Percentiles rank a stretch among this genome's conserved stretches.
Evolutionary conservation across 2,329 filamentous ascomycete genomes (phyloP).

Genomic region (Pseudogymnoascus sp.): DNA sequence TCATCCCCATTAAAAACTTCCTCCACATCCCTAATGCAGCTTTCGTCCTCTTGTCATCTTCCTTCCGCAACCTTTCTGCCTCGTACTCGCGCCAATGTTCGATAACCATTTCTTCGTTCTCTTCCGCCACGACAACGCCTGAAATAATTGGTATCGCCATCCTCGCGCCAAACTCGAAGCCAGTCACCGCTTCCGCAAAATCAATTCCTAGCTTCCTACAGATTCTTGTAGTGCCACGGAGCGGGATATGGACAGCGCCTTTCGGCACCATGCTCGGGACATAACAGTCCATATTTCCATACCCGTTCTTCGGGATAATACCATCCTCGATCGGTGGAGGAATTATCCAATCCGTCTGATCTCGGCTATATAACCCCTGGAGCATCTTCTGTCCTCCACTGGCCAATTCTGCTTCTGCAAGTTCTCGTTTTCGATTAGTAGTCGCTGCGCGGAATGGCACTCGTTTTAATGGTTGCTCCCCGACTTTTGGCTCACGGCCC

Average conservation of each 20-base stretch:
- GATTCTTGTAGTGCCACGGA: slow-evolving; percentile 66
- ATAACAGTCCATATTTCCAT: slow-evolving; percentile 95
- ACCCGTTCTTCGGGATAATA: slow-evolving; percentile 85
- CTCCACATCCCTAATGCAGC: slow-evolving; percentile 70
- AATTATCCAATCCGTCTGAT: slow-evolving; percentile 94
- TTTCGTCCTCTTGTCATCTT: slow-evolving; percentile 75
- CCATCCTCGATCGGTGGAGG: slow-evolving; percentile 78
- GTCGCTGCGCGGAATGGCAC: slow-evolving; percentile 91
- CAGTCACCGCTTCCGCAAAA: slow-evolving; percentile 88
- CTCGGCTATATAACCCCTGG: slow-evolving; percentile 74
- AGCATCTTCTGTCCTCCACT: slow-evolving; percentile 70
- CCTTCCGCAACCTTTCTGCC: slow-evolving; percentile 65
- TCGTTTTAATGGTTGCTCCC: slow-evolving; percentile 69
- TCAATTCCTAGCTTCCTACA: slow-evolving; percentile 81
- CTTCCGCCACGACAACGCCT: slow-evolving; percentile 79
- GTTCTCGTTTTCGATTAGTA: slow-evolving; percentile 74
- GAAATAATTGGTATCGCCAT: slow-evolving; percentile 89
- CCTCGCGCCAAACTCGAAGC: slow-evolving; percentile 91
- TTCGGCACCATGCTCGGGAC: slow-evolving; percentile 84
- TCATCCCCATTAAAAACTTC: slow-evolving; percentile 76
- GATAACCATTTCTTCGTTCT: slow-evolving; percentile 65
- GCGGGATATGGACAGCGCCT: slow-evolving; percentile 77
- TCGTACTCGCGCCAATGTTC: slow-evolving; percentile 74
- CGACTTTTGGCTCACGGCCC: slow-evolving; percentile 65
- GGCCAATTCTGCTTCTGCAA: slow-evolving; percentile 73